These are phyloP conservation scores for Iodosphaeria phyllophila DNA, from an alignment of 2,329 filamentous ascomycete species.

Conservation along the genomic window DNA sequence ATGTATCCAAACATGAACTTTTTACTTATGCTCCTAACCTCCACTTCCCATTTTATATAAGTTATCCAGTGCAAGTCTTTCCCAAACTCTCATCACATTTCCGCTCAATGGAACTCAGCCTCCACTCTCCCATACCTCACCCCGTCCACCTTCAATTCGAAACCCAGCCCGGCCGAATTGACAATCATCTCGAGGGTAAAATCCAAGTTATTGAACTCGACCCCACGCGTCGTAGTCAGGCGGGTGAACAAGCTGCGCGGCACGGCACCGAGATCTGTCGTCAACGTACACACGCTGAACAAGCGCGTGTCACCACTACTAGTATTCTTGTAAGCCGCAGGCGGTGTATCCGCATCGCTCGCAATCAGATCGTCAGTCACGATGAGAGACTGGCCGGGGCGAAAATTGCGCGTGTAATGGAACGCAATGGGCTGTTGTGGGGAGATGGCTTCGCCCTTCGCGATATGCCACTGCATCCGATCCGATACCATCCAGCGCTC, in stretches of 20 bases:
- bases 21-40: too few relatives aligned
- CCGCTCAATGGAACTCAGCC: constrained; percentile 66
- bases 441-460: constrained; percentile 60
- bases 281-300: constrained; percentile 59
- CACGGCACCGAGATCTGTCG: constrained; percentile 61
- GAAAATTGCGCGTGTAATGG: constrained; percentile 74
- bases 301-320: constrained; percentile 42
- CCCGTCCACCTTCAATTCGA: constrained; percentile 64
- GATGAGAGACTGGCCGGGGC: constrained; percentile 55
- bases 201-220: constrained; percentile 68
- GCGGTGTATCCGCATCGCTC: constrained; percentile 50
- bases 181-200: constrained; percentile 74
- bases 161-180: constrained; percentile 56
- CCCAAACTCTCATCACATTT: too few relatives aligned
- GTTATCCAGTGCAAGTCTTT: too few relatives aligned
- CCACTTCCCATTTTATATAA: too few relatives aligned
- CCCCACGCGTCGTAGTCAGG: constrained; percentile 58
- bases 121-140: constrained; percentile 60
- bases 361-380: constrained; percentile 70
- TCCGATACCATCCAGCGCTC: constrained; percentile 71
- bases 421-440: constrained; percentile 60
- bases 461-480: constrained; percentile 74
- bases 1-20: too few relatives aligned
- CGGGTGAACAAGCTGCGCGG: constrained; percentile 56
- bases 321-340: constrained; percentile 37